These are phyloP conservation scores for Macrolepiota albuminosa DNA, from an alignment of 768 basidiomycete species.

Conservation along the genomic window DNA sequence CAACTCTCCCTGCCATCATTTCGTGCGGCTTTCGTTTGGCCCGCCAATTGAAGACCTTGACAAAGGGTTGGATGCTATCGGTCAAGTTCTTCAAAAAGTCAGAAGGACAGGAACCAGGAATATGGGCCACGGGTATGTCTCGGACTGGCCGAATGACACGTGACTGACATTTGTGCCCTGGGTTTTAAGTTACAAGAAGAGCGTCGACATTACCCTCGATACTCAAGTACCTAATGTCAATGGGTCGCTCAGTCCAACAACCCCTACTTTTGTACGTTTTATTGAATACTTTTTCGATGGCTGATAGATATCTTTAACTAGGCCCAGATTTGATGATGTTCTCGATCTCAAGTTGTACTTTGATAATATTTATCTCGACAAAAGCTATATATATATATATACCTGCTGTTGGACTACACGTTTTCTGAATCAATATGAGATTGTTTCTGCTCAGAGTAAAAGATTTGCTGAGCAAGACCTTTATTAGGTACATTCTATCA, in stretches of 20 bases:
- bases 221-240: slow-evolving; percentile 15
- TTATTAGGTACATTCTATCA: not conserved
- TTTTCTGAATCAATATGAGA: not conserved
- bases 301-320: not conserved
- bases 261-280: slow-evolving; percentile 8
- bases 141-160: not conserved
- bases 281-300: not conserved
- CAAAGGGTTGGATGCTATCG: slow-evolving; percentile 85
- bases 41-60: slow-evolving; percentile 78
- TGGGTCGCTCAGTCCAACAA: slow-evolving; percentile 12
- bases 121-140: slow-evolving; percentile 61
- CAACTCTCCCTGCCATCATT: slow-evolving; percentile 87
- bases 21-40: slow-evolving; percentile 83
- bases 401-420: not conserved
- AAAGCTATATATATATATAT: not conserved
- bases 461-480: not conserved
- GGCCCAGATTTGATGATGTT: not conserved
- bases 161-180: not conserved
- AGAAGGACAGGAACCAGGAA: slow-evolving; percentile 52
- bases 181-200: slow-evolving; percentile 26
- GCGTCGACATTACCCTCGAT: slow-evolving; percentile 15
- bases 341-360: not conserved
- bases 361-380: not conserved
- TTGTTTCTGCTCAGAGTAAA: not conserved
- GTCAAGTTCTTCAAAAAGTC: slow-evolving; percentile 66